Percentiles rank a stretch among this genome's conserved stretches.
phyloP scores from a whole-genome alignment of 208 protist species.

The Tritrichomonas musculus region DNA sequence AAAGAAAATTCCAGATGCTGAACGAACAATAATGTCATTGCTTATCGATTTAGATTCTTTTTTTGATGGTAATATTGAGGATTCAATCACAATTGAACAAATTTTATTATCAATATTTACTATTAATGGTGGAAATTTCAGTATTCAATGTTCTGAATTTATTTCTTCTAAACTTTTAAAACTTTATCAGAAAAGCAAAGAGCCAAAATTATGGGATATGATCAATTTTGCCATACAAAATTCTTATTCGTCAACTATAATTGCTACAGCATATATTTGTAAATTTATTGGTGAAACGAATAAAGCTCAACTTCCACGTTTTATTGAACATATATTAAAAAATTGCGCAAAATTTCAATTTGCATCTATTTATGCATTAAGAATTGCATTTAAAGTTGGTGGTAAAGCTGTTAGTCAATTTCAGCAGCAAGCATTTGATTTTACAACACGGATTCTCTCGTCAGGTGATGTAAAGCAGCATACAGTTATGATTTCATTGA shows the following conservation, averaged over 20 bases:
- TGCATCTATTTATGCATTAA: not conserved
- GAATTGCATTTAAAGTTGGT: not conserved
- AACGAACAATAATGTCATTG: not conserved
- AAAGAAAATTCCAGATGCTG: not conserved
- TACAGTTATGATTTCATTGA: not conserved
- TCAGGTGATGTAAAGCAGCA: not conserved
- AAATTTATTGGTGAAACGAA: not conserved
- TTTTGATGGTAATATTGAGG: not conserved
- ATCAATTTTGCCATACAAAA: not conserved
- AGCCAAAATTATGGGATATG: not conserved
- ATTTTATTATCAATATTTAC: not conserved
- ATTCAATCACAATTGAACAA: not conserved
- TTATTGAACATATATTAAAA: constrained; percentile 9
- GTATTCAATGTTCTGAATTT: not conserved
- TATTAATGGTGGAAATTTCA: not conserved
- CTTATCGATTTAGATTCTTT: not conserved
- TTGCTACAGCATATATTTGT: not conserved
- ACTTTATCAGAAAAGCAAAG: not conserved
- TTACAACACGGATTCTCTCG: not conserved
- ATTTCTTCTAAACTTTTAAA: not conserved
- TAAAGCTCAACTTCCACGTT: not conserved
- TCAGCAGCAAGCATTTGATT: not conserved
- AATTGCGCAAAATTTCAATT: not conserved
- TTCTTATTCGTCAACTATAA: not conserved
- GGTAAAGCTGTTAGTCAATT: not conserved